Conservation (phyloP, 495 filamentous ascomycete species). For the Penicillium odoratum region DNA sequence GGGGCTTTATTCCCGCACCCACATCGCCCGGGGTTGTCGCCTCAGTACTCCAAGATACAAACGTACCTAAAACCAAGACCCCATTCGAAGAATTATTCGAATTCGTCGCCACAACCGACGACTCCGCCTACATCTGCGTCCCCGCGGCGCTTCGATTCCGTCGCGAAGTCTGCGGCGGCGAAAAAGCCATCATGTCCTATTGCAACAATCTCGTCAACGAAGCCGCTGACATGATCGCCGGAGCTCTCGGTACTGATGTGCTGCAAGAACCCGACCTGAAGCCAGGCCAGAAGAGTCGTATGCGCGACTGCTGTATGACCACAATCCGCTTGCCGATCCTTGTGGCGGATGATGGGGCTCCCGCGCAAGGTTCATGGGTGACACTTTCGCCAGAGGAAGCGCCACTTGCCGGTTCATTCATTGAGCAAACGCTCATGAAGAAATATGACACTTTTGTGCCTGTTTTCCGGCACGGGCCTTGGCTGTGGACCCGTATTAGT, state of each 20-base stretch:
- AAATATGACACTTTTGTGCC: slow-evolving; percentile 72
- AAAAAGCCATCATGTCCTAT: slow-evolving; percentile 65
- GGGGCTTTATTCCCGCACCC: slow-evolving; percentile 50
- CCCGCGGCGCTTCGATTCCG: slow-evolving; percentile 70
- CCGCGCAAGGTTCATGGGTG: slow-evolving; percentile 12
- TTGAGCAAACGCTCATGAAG: slow-evolving; percentile 52
- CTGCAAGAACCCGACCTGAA: slow-evolving; percentile 46
- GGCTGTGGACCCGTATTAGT: slow-evolving; percentile 70
- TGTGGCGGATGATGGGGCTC: slow-evolving; percentile 23
- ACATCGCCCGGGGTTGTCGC: slow-evolving; percentile 22
- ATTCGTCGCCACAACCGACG: slow-evolving; percentile 75
- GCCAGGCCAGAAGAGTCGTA: slow-evolving; percentile 50
- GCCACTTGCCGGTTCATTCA: slow-evolving; percentile 50
- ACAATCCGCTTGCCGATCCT: slow-evolving; percentile 74
- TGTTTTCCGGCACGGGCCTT: slow-evolving; percentile 56
- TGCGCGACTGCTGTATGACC: slow-evolving; percentile 55
- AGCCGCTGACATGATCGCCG: slow-evolving; percentile 59
- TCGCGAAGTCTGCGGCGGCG: slow-evolving; percentile 68
- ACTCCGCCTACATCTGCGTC: slow-evolving; percentile 67
- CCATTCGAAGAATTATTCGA: slow-evolving; percentile 71
- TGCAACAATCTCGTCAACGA: slow-evolving; percentile 53
- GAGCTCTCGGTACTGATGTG: slow-evolving; percentile 67
- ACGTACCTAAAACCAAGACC: slow-evolving; percentile 41
- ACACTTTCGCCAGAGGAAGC: slow-evolving; percentile 37
- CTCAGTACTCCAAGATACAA: slow-evolving; percentile 52